Evolutionary conservation across 2,329 filamentous ascomycete species (phyloP), one percentile per base, ranked within the genome.

Genomic region (Cladosporium sp.): DNA sequence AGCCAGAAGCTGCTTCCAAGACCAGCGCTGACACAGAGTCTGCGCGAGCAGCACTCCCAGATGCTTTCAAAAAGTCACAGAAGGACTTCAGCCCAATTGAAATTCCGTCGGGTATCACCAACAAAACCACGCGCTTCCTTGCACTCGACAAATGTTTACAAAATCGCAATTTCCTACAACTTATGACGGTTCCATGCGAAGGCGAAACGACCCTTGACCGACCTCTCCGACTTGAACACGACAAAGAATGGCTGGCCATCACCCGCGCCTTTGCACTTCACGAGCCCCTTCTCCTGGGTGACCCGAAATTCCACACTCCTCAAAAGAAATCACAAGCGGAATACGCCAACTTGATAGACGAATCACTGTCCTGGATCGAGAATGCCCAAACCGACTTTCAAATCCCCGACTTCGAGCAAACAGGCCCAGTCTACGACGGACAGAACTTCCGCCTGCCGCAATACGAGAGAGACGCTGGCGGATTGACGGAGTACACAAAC

Each of bases 171-270:
- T 97, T 92, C 63, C 75, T 98, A 2, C 89, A 97, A 59, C 74
- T 97, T 2, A 73, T 86, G 29, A 79, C 86, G 27, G 72, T 92
- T 15, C 62, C 70, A 2, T 38, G 39, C 33, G 42, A 46, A 11
- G 9, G 12, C 7, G 43, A 35, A 3, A 73, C 82, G 3, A 62
- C 77, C 36, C 36, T 71, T 43, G 45, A 61, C 13, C 68, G 73
- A 2, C 82, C 82, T 1, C 78, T 82, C 57, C 74, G 72, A 9
- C 75, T 96, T 0, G 73, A 83, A 41, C 97, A 98, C 65, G 93
- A 98, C 67, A 82, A 84, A 9, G 93, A 98, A 71, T 98, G 92
- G 92, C 82, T 98, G 7, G 86, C 93, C 36, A 96, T 98, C 56
- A 91, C 85, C 11, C 86, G 92, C 36, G 85, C 83, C 7, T 94